Conservation (phyloP, 768 basidiomycete species). For the Mycena pura region DNA sequence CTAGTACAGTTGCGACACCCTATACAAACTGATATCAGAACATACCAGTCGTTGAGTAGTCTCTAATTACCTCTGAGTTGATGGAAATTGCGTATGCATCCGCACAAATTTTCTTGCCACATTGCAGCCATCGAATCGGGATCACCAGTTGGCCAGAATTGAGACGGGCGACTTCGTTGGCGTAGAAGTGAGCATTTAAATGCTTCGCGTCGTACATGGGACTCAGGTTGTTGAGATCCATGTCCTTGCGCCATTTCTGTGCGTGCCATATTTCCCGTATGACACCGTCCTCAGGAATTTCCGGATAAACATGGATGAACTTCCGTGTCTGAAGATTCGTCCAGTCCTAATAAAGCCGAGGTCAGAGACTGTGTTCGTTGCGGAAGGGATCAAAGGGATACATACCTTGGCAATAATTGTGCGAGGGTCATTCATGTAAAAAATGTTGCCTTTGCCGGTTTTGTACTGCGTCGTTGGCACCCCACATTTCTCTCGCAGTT, state of each 20-base stretch:
- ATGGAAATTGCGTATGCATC: constrained; percentile 1
- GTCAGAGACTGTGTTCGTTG: no score
- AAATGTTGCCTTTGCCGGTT: constrained; percentile 9
- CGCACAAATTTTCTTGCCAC: background rate
- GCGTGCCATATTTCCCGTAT: constrained; percentile 13
- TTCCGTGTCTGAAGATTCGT: background rate
- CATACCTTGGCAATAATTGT: constrained; percentile 7
- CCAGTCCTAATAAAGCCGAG: background rate
- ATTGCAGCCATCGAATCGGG: constrained; percentile 17
- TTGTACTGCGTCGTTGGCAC: constrained; percentile 3
- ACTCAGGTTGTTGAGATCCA: constrained; percentile 11
- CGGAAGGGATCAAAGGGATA: background rate
- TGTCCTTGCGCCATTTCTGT: constrained; percentile 28
- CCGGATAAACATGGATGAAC: background rate
- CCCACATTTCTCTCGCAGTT: constrained; percentile 1
- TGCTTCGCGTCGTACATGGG: constrained; percentile 14
- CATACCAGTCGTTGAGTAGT: constrained; percentile 11
- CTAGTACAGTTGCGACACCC: background rate
- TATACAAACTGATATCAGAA: constrained; percentile 32
- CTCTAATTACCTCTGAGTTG: constrained; percentile 16
- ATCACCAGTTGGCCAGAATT: background rate
- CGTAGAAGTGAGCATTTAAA: constrained; percentile 10
- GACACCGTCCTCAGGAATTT: constrained; percentile 4
- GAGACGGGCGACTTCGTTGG: constrained; percentile 9
- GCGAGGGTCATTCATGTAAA: constrained; percentile 16